These are phyloP conservation scores for Auxenochlorella protothecoides DNA, from an alignment of 139 green algal genomes.

Conservation along the genomic window DNA sequence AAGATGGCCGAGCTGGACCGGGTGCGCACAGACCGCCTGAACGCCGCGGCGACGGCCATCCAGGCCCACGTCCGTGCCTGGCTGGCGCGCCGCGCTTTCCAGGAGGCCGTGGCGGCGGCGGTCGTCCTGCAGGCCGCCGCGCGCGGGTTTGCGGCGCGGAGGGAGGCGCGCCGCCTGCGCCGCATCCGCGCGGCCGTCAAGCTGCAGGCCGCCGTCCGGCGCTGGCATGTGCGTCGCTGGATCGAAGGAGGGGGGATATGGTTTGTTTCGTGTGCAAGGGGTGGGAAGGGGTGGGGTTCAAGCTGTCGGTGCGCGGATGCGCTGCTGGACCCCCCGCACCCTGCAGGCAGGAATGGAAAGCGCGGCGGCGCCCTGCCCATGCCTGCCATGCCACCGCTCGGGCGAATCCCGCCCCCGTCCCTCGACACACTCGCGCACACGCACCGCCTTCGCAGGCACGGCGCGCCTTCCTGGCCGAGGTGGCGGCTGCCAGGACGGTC, in stretches of 20 bases:
- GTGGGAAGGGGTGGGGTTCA: too few relatives aligned
- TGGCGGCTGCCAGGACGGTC: conserved; percentile 19
- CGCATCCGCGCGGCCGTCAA: conserved; percentile 32
- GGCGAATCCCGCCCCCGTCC: too few relatives aligned
- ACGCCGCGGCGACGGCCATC: conserved; percentile 60
- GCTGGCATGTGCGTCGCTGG: neutral
- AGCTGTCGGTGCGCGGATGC: too few relatives aligned
- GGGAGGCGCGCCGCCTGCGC: conserved; percentile 26
- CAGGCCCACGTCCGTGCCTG: conserved; percentile 56
- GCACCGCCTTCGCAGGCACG: neutral
- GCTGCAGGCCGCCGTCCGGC: conserved; percentile 37
- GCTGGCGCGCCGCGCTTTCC: conserved; percentile 39
- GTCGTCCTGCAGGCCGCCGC: conserved; percentile 40
- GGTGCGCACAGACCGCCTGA: conserved; percentile 71
- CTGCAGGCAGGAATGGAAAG: too few relatives aligned
- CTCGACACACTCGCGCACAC: too few relatives aligned
- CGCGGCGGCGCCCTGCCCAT: too few relatives aligned
- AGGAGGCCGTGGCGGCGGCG: conserved; percentile 5
- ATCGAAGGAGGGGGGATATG: too few relatives aligned
- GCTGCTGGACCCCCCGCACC: too few relatives aligned
- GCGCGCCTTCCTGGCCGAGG: neutral
- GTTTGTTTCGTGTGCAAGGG: too few relatives aligned
- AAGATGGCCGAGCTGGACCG: conserved; percentile 93
- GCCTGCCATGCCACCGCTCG: too few relatives aligned
- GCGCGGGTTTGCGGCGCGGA: conserved; percentile 39